Percentiles rank a stretch among this genome's conserved stretches.
Conservation (phyloP, 2,329 filamentous ascomycete species). For the Ascochyta rabiei region DNA sequence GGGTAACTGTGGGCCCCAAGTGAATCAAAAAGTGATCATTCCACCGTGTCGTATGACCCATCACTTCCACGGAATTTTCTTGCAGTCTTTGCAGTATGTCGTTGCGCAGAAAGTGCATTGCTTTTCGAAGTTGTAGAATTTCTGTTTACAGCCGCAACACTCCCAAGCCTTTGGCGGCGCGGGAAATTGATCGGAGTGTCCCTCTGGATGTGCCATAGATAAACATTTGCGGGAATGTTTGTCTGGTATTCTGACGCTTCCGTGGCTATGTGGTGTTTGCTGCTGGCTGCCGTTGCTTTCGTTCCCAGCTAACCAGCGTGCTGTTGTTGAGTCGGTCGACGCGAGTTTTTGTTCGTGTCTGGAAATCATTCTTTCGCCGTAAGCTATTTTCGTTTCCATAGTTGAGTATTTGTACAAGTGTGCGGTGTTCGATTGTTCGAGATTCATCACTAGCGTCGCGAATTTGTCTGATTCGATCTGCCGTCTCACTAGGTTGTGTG, state of each 20-base stretch:
- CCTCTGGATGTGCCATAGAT: conserved; percentile 3
- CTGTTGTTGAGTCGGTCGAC: not conserved
- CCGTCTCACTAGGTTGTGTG: no score
- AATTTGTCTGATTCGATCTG: not conserved
- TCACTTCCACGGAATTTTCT: conserved; percentile 13
- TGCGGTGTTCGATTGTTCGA: not conserved
- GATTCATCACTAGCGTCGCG: not conserved
- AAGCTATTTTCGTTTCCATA: not conserved
- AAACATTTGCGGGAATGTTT: not conserved
- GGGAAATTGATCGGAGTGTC: conserved; percentile 7
- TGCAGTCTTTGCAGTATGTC: conserved; percentile 13
- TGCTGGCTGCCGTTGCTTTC: not conserved
- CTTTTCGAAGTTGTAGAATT: conserved; percentile 14
- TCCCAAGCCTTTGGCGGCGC: conserved; percentile 15
- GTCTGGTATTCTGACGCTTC: not conserved
- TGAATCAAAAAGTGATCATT: not conserved
- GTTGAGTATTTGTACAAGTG: not conserved
- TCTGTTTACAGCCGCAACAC: conserved; percentile 12
- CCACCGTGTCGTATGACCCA: not conserved
- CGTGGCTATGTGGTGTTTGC: not conserved
- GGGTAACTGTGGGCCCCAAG: not conserved
- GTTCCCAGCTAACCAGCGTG: not conserved
- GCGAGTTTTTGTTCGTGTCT: not conserved
- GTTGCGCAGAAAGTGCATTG: conserved; percentile 13
- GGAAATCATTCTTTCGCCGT: not conserved